Evolutionary conservation across 768 basidiomycete species (phyloP).

Genomic region (Leucosporidium scottii): DNA sequence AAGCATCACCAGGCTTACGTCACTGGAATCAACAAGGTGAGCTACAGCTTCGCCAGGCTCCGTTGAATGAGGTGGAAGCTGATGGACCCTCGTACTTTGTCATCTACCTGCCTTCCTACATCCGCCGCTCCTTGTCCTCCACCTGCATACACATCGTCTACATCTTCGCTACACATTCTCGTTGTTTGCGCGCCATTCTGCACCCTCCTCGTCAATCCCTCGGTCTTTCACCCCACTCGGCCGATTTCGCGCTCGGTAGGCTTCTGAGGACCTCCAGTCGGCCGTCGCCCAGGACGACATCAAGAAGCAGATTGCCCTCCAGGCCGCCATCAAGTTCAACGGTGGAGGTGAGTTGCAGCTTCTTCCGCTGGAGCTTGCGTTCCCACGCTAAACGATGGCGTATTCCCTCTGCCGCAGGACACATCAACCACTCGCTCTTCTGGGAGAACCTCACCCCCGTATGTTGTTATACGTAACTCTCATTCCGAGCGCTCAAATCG

Average conservation of each 20-base stretch:
- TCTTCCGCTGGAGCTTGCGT: background rate
- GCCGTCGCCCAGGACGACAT: conserved; percentile 49
- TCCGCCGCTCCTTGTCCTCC: too few species aligned
- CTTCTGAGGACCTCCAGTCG: conserved; percentile 72
- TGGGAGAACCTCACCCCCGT: conserved; percentile 91
- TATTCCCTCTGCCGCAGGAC: conserved; percentile 47
- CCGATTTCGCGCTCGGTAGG: conserved; percentile 38
- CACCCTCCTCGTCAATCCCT: background rate
- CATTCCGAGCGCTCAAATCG: conserved; percentile 19
- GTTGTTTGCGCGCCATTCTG: background rate
- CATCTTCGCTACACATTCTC: background rate
- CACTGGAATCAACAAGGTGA: conserved; percentile 67
- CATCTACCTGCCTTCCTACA: too few species aligned
- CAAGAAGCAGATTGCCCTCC: conserved; percentile 72
- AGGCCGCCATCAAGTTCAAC: conserved; percentile 91
- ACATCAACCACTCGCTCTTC: conserved; percentile 91
- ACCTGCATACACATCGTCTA: background rate
- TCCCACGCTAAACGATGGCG: background rate
- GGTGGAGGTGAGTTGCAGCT: conserved; percentile 52
- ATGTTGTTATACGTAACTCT: too few species aligned
- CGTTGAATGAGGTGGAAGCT: background rate
- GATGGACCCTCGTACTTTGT: too few species aligned
- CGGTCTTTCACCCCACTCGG: background rate
- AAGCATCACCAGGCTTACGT: conserved; percentile 73
- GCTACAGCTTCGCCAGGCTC: background rate